phyloP scores from a whole-genome alignment of 768 basidiomycete species.

The Termitomyces sp. region DNA sequence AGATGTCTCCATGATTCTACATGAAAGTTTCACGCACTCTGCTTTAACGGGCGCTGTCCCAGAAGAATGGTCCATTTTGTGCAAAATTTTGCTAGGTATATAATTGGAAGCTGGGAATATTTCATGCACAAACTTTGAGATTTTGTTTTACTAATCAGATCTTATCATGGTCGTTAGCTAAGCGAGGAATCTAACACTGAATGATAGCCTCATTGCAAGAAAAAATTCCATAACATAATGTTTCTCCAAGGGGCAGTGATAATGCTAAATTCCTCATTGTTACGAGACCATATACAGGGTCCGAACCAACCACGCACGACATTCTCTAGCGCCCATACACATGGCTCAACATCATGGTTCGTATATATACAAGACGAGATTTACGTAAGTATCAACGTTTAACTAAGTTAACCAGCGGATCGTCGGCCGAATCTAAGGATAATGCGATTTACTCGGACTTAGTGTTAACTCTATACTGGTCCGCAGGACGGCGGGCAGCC shows the following conservation, averaged over 20 bases:
- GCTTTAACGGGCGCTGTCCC: conserved; percentile 35
- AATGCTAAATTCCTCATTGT: too few relatives aligned
- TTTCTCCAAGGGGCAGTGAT: too few relatives aligned
- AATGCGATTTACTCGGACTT: conserved; percentile 6
- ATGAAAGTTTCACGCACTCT: conserved; percentile 23
- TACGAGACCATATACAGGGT: too few relatives aligned
- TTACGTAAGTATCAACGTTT: neutral
- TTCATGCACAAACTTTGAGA: too few relatives aligned
- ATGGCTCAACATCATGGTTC: neutral
- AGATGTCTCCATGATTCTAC: neutral
- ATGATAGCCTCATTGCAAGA: too few relatives aligned
- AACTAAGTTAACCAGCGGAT: neutral
- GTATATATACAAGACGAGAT: neutral
- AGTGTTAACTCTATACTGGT: conserved; percentile 10
- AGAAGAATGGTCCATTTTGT: conserved; percentile 15
- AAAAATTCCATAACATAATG: too few relatives aligned
- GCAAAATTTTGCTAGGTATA: neutral
- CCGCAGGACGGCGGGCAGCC: conserved; percentile 29
- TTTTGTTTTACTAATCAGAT: neutral
- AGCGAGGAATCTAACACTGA: too few relatives aligned
- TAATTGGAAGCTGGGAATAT: neutral
- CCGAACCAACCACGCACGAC: too few relatives aligned
- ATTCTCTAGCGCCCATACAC: too few relatives aligned
- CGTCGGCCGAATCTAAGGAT: neutral
- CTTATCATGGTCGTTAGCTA: too few relatives aligned